These are phyloP conservation scores for Boletus bicolor DNA, from an alignment of 768 basidiomycete genomes.

Conservation along the genomic window DNA sequence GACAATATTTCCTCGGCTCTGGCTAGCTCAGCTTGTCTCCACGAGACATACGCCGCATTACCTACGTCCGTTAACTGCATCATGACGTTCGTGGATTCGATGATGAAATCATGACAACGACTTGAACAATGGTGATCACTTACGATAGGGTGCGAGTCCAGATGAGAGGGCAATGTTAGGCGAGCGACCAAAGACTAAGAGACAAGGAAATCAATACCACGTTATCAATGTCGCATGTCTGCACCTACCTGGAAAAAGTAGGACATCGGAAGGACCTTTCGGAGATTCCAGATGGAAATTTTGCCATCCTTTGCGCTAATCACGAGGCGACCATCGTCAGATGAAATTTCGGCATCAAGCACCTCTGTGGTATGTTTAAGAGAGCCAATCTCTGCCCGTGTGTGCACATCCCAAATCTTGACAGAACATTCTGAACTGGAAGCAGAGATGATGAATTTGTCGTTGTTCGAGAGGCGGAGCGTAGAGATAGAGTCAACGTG, in stretches of 20 bases:
- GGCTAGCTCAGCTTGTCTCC: constrained; percentile 4
- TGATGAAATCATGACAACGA: constrained; percentile 1
- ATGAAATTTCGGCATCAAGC: constrained; percentile 12
- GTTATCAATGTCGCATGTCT: not conserved
- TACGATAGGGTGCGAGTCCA: constrained; percentile 1
- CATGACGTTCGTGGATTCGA: not conserved
- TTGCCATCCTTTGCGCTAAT: constrained; percentile 4
- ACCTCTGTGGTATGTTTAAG: constrained; percentile 12
- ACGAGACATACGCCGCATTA: constrained; percentile 6
- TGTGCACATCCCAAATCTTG: constrained; percentile 19
- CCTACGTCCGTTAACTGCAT: constrained; percentile 14
- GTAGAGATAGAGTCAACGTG: constrained; percentile 15
- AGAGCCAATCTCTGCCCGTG: constrained; percentile 1
- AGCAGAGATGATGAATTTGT: constrained; percentile 21
- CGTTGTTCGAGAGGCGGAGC: constrained; percentile 19
- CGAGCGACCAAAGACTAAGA: constrained; percentile 8
- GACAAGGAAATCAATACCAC: not conserved
- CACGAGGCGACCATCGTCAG: constrained; percentile 12
- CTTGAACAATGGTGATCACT: not conserved
- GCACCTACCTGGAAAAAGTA: constrained; percentile 14
- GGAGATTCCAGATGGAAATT: constrained; percentile 17
- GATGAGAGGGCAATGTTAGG: not conserved
- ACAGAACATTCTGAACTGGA: constrained; percentile 11
- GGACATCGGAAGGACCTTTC: not conserved
- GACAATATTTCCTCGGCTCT: constrained; percentile 16